Percentiles rank a stretch among this genome's conserved stretches.
phyloP scores from a whole-genome alignment of 73 alveolate genomes.

The Paramecium primaurelia region DNA sequence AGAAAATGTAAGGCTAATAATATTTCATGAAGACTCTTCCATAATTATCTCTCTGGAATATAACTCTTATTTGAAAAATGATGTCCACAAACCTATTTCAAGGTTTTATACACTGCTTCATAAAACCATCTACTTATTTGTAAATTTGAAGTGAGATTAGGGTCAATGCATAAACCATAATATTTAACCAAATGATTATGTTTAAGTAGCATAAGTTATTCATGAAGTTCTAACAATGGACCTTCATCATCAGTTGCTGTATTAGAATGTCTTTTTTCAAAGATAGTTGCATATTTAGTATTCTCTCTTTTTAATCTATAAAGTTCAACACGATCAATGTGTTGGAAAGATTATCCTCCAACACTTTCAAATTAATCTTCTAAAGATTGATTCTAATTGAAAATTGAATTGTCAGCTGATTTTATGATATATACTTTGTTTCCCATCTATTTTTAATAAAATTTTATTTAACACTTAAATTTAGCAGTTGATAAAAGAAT shows the following conservation, averaged over 20 bases:
- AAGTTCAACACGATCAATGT: neutral
- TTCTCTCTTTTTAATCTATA: neutral
- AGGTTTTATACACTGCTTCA: neutral
- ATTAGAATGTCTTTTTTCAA: neutral
- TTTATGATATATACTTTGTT: neutral
- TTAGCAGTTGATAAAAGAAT: neutral
- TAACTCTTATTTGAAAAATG: neutral
- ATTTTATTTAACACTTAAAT: neutral
- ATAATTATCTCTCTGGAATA: neutral
- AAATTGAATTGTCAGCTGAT: neutral
- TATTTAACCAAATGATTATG: neutral
- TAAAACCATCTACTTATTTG: neutral
- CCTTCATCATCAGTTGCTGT: neutral
- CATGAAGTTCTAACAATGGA: neutral
- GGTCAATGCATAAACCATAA: neutral
- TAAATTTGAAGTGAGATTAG: neutral
- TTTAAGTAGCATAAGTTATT: neutral
- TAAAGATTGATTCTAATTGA: neutral
- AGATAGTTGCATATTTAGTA: neutral
- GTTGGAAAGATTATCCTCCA: neutral
- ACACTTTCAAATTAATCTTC: neutral
- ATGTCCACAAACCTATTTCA: neutral
- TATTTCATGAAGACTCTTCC: neutral
- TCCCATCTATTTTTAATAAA: neutral
- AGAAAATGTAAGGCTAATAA: neutral